Percentiles rank a stretch among this genome's conserved stretches.
phyloP scores from a whole-genome alignment of 805 yeast species.

The Zygotorulaspora danielsina region DNA sequence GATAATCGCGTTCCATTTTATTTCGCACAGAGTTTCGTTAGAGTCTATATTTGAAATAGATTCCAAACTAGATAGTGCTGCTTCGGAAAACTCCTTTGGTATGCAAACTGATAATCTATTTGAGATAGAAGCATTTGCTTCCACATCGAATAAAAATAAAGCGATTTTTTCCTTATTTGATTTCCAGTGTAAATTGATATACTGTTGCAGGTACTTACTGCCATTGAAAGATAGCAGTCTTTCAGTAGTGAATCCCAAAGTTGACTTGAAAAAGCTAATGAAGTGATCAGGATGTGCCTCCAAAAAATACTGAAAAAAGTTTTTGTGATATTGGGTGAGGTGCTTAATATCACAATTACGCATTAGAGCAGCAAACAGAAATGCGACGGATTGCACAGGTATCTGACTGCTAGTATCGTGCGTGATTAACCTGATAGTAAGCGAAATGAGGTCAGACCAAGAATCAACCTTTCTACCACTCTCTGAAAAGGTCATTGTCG shows the following conservation, averaged over 20 bases:
- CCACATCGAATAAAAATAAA: constrained; percentile 40
- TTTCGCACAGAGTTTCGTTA: constrained; percentile 31
- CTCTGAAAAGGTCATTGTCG: constrained; percentile 57
- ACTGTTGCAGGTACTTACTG: constrained; percentile 45
- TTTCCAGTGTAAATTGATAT: constrained; percentile 43
- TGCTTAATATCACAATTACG: constrained; percentile 52
- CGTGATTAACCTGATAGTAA: constrained; percentile 15
- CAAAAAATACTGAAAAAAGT: constrained; percentile 41
- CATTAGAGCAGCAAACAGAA: constrained; percentile 46
- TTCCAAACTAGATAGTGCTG: constrained; percentile 10
- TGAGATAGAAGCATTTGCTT: constrained; percentile 31
- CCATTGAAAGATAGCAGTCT: constrained; percentile 44
- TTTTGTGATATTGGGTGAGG: constrained; percentile 45
- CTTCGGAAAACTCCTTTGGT: constrained; percentile 23
- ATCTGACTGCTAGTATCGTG: constrained; percentile 9
- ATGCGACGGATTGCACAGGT: constrained; percentile 36
- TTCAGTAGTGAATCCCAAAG: constrained; percentile 41
- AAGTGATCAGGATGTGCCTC: constrained; percentile 43
- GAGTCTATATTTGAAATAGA: constrained; percentile 4
- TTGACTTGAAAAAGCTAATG: constrained; percentile 38
- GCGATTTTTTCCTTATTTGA: constrained; percentile 37
- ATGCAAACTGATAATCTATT: constrained; percentile 33
- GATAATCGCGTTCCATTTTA: constrained; percentile 51
- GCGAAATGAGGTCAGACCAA: constrained; percentile 40
- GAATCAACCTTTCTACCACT: constrained; percentile 59